Percentiles rank a stretch among this genome's conserved stretches.
phyloP scores from a whole-genome alignment of 2,329 filamentous ascomycete species.

The Cladosporium colombiae region DNA sequence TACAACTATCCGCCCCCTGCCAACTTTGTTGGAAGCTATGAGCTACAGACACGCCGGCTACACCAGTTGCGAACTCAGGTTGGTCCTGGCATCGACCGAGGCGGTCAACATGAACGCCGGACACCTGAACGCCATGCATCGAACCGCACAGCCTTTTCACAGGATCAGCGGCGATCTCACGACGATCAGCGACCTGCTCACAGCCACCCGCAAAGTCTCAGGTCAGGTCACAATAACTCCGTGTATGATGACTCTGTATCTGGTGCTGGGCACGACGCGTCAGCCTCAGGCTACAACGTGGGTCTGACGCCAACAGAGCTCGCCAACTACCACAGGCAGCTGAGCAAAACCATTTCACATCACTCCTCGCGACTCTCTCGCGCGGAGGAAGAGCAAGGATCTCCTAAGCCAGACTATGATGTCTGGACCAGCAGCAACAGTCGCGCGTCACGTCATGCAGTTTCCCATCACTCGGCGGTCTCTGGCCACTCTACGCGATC shows the following conservation, averaged over 20 bases:
- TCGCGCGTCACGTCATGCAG: background rate
- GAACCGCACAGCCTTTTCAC: background rate
- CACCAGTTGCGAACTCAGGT: background rate
- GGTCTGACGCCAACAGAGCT: constrained; percentile 15
- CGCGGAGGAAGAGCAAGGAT: background rate
- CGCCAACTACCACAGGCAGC: background rate
- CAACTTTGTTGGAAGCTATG: constrained; percentile 4
- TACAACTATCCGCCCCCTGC: constrained; percentile 6
- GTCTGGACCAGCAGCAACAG: constrained; percentile 13
- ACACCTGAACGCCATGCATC: background rate
- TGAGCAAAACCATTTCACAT: constrained; percentile 11
- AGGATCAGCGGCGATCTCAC: background rate
- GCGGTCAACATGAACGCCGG: background rate
- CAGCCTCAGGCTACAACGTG: constrained; percentile 2
- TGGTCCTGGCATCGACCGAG: background rate
- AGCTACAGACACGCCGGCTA: background rate
- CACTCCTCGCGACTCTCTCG: constrained; percentile 4
- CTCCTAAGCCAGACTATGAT: constrained; percentile 8
- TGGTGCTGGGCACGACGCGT: background rate
- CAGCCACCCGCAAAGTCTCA: background rate
- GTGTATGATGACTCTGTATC: background rate
- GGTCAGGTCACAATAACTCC: background rate
- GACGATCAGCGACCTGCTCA: background rate
- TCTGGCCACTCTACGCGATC: background rate
- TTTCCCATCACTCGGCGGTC: background rate